phyloP scores from a whole-genome alignment of 2,329 filamentous ascomycete genomes.

The Xylaria polymorpha region DNA sequence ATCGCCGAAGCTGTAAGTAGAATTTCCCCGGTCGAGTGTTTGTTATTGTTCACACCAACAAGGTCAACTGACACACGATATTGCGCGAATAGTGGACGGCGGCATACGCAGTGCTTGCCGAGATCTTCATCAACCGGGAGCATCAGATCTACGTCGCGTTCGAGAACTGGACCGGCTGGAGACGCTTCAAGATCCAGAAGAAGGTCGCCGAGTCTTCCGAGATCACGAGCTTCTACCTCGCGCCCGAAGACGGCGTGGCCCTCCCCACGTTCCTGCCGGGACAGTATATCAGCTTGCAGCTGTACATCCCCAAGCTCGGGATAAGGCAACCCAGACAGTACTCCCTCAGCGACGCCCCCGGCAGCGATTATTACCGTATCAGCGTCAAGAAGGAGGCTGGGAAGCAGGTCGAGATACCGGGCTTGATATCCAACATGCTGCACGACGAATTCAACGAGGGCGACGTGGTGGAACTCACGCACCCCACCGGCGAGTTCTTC shows the following conservation, averaged over 20 bases:
- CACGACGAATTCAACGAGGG: slow-evolving; percentile 61
- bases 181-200: slow-evolving; percentile 65
- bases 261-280: slow-evolving; percentile 75
- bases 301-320: slow-evolving; percentile 70
- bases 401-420: slow-evolving; percentile 53
- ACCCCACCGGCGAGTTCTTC: slow-evolving; percentile 71
- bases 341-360: slow-evolving; percentile 71
- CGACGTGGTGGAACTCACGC: slow-evolving; percentile 65
- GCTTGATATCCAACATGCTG: slow-evolving; percentile 65
- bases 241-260: slow-evolving; percentile 66
- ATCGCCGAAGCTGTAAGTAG: slow-evolving; percentile 67
- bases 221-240: slow-evolving; percentile 77
- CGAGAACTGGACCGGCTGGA: slow-evolving; percentile 61
- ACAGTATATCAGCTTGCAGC: slow-evolving; percentile 76
- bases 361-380: slow-evolving; percentile 72
- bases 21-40: neutral
- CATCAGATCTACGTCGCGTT: slow-evolving; percentile 66
- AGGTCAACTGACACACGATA: slow-evolving; percentile 14
- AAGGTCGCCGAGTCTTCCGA: slow-evolving; percentile 70
- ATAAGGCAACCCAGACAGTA: slow-evolving; percentile 79
- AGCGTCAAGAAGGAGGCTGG: slow-evolving; percentile 75
- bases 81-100: slow-evolving; percentile 68
- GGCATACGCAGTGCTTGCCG: slow-evolving; percentile 77
- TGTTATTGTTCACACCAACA: neutral
- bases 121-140: slow-evolving; percentile 76